These are phyloP conservation scores for Mangifera indica DNA, from an alignment of 345 rosid genomes.

Conservation along the genomic window DNA sequence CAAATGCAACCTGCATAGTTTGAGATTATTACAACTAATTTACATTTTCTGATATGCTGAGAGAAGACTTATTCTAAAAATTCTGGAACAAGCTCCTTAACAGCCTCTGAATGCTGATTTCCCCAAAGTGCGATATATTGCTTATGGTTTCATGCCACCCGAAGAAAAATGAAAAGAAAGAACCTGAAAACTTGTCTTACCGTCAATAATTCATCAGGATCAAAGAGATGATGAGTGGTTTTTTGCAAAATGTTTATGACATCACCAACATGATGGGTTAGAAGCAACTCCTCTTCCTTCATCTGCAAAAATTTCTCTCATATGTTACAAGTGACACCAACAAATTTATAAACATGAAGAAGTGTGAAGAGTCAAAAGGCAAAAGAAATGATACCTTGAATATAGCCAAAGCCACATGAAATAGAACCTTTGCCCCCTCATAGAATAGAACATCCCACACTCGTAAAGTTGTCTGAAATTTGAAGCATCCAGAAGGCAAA, in stretches of 20 bases:
- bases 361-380: neutral
- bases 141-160: neutral
- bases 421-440: constrained; percentile 96
- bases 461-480: constrained; percentile 80
- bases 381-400: constrained; percentile 63
- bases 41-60: no score
- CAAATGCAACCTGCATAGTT: constrained; percentile 79
- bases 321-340: neutral
- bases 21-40: neutral
- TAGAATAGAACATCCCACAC: constrained; percentile 99
- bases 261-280: constrained; percentile 92
- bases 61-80: no score
- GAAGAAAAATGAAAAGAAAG: neutral
- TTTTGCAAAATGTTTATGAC: constrained; percentile 77
- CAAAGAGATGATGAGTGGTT: constrained; percentile 92
- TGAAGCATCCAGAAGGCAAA: neutral
- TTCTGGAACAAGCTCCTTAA: no score
- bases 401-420: constrained; percentile 95
- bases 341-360: constrained; percentile 6
- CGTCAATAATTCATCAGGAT: constrained; percentile 90
- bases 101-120: neutral
- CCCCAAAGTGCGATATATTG: neutral
- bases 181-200: constrained; percentile 40
- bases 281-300: constrained; percentile 88
- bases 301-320: constrained; percentile 49